Evolutionary conservation across 1,284 basidiomycete genomes (phyloP), one percentile per base, ranked within the genome.

Genomic region (Heliocybe sulcata): DNA sequence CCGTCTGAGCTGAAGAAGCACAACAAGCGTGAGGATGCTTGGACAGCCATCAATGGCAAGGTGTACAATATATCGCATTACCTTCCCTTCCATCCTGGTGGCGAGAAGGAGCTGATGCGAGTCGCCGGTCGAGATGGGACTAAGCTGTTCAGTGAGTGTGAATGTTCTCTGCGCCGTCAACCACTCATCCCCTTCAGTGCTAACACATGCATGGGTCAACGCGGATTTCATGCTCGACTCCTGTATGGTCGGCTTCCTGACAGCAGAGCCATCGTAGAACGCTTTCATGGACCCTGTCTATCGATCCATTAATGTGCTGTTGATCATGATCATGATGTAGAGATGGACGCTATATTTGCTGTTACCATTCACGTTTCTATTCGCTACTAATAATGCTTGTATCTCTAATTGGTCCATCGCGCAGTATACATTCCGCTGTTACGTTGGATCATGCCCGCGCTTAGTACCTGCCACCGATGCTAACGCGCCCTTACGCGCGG

Each of bases 11-110:
- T 99, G 53, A 92, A 92, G 65, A 72, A 80, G 65, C 96, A 98
- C 68, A 85, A 90, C 59, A 87, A 79, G 35, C 76, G 72, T n/a
- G 85, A 90, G 52, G 94, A 99, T 69, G 94, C 93, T 0, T 99
- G 96, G 96, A 85, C 93, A 4, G 87, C 85, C 0, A 88, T 98
- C 71, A 85, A 89, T 61, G 94, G 94, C 50, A 95, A 92, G 67
- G 94, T 99, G 22, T 99, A 99, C 75, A 98, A 99, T 68, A 90
- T 99, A 51, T 96, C 94, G 1, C 83, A 90, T 0, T 99, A 98
- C 69, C 70, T 98, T 4, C 77, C 85, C 0, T 99, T 89, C 64
- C 97, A 99, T 67, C 96, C 96, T 0, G 96, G 96, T 11, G 97
- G 96, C 6, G 92, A 89, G 70, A 86, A 87, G 61, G 93, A 98